These are phyloP conservation scores for Fusarium newnesense DNA, from an alignment of 2,329 filamentous ascomycete species.

Conservation along the genomic window DNA sequence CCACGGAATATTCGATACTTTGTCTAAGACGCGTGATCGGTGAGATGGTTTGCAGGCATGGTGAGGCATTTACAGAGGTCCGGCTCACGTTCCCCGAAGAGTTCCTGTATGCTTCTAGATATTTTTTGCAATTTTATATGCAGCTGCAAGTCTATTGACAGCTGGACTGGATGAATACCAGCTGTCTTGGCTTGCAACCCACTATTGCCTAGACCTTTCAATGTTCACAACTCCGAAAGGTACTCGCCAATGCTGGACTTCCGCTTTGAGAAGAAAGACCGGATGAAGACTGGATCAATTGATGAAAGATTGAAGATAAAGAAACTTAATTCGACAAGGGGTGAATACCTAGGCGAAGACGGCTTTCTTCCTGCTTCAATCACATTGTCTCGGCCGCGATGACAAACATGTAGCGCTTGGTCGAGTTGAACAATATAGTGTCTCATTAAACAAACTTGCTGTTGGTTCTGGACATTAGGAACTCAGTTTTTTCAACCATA, in stretches of 20 bases:
- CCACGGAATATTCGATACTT: neutral
- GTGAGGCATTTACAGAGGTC: slow-evolving; percentile 12
- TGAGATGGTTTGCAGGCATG: neutral
- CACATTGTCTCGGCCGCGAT: too few relatives aligned
- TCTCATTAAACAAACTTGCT: too few relatives aligned
- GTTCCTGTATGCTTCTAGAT: neutral
- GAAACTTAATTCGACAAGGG: too few relatives aligned
- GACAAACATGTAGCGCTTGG: too few relatives aligned
- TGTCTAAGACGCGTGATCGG: neutral
- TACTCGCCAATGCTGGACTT: too few relatives aligned
- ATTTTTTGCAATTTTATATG: neutral
- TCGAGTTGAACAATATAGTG: too few relatives aligned
- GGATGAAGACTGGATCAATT: fast-evolving
- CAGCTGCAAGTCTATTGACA: neutral
- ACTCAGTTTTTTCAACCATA: neutral
- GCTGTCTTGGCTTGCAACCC: fast-evolving
- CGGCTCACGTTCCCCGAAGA: neutral
- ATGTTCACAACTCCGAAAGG: neutral
- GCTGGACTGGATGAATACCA: neutral
- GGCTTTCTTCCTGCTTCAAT: too few relatives aligned
- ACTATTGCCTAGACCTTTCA: neutral
- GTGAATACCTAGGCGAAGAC: too few relatives aligned
- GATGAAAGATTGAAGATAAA: too few relatives aligned
- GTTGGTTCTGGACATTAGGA: too few relatives aligned
- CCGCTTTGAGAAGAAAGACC: fast-evolving